Conservation (phyloP, 371 early-diverging fungal genomes). For the Blakeslea trispora region DNA sequence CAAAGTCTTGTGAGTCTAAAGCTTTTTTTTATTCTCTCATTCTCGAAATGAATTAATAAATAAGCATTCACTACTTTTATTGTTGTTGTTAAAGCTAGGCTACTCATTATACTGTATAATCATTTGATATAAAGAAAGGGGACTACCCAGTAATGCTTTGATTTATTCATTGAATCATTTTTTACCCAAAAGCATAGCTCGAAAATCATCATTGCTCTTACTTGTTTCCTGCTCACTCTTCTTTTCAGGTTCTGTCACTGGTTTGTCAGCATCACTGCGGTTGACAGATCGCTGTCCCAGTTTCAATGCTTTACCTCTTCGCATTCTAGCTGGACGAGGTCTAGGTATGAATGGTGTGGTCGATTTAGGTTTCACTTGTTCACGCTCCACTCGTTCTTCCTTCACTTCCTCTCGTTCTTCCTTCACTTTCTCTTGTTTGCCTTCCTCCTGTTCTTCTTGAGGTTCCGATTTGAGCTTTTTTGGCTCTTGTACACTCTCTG, state of each 20-base stretch:
- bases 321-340: constrained; percentile 4
- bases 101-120: too few species aligned
- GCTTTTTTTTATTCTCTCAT: too few species aligned
- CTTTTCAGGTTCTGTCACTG: background rate
- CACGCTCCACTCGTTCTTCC: too few species aligned
- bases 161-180: constrained; percentile 10
- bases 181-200: constrained; percentile 40
- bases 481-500: constrained; percentile 3
- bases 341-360: constrained; percentile 1
- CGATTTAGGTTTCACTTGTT: background rate
- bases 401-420: background rate
- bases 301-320: constrained; percentile 11
- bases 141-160: background rate
- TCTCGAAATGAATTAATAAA: too few species aligned
- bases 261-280: background rate
- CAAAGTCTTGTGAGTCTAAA: too few species aligned
- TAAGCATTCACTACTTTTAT: too few species aligned
- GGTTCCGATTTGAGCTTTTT: constrained; percentile 8
- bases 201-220: constrained; percentile 43
- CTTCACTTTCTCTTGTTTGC: background rate
- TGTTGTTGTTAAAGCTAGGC: too few species aligned
- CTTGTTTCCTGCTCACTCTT: background rate
- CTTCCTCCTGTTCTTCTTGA: background rate
- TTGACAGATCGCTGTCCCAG: background rate
- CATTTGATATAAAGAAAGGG: too few species aligned